phyloP scores from a whole-genome alignment of 1,139 yeast species.

The Zhuliangozyma parablackwelliae region DNA sequence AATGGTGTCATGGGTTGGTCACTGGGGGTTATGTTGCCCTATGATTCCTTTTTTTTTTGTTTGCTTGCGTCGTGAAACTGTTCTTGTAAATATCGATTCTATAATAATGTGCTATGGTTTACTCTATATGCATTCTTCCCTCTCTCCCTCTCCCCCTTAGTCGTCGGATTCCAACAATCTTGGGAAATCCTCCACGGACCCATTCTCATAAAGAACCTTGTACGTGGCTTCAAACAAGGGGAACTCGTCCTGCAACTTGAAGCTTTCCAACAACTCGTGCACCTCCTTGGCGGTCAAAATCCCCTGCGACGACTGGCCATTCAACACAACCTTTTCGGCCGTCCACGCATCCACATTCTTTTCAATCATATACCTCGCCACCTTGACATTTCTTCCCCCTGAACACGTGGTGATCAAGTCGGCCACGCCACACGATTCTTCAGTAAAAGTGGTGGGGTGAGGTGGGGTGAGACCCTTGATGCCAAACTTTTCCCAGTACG shows the following conservation, averaged over 20 bases:
- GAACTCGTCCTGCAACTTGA: slow-evolving; percentile 63
- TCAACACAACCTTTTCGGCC: slow-evolving; percentile 76
- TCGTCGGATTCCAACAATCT: slow-evolving; percentile 42
- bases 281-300: slow-evolving; percentile 86
- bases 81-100: too few species aligned
- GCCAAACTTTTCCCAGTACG: slow-evolving; percentile 61
- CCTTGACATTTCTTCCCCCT: slow-evolving; percentile 92
- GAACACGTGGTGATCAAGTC: slow-evolving; percentile 94
- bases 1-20: too few species aligned
- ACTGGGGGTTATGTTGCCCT: too few species aligned
- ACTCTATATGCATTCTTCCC: too few species aligned
- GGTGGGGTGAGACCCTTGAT: slow-evolving; percentile 65
- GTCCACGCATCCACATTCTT: slow-evolving; percentile 67
- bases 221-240: slow-evolving; percentile 87
- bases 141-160: too few species aligned
- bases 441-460: slow-evolving; percentile 73
- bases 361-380: slow-evolving; percentile 75
- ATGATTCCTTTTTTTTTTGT: too few species aligned
- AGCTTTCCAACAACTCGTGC: slow-evolving; percentile 68
- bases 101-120: too few species aligned
- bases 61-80: too few species aligned
- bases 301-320: slow-evolving; percentile 96
- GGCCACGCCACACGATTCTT: slow-evolving; percentile 94
- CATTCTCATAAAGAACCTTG: slow-evolving; percentile 70
- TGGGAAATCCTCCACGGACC: slow-evolving; percentile 62